Base-by-base conservation (phyloP, 73 alveolate species). In the Paramecium sonneborni region DNA sequence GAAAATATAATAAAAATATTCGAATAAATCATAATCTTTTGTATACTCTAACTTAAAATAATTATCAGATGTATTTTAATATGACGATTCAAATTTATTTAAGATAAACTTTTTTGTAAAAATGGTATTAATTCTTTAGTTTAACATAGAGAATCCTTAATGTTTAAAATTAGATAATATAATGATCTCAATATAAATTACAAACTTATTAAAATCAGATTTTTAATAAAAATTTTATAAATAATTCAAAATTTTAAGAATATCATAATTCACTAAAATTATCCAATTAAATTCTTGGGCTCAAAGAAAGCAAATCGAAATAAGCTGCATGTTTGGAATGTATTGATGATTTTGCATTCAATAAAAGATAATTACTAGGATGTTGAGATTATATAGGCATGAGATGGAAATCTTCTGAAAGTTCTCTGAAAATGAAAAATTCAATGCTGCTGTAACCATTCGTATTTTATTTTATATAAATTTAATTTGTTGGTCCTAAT, bases 271-370 rank as follows among this genome's bases (percentile, higher is more conserved):
- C 68, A n/a, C 68, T 18, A 52, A 52, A 52, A 18, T 62, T 62
- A 62, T 62, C 84, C 24, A 62, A 30, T n/a, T 62, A 32, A 62
- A 62, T 62, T 62, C 84, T 62, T 62, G 84, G 84, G 24, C 84
- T 62, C 44, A 62, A 32, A 26, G 84, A 62, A 9, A 62, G 14
- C 24, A 62, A 30, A 32, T 62, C 84, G 9, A 62, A 62, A 32
- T 62, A 62, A 0, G 84, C 84, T 12, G 84, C 39, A 30, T 62
- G 44, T 62, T 62, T 62, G 6, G 46, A 24, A 62, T 62, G 84
- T 1, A 62, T 30, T 26, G 44, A 30, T 30, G 84, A 62, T 62
- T 9, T 62, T 30, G 84, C 39, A 62, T 62, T 62, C 28, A 32
- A 30, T 2, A 62, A 14, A 6, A 62, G 44, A 24, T 62, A 62